Percentiles rank a stretch among this genome's conserved stretches.
Conservation (phyloP, 179 eudicot species). For the Vitellaria paradoxa region DNA sequence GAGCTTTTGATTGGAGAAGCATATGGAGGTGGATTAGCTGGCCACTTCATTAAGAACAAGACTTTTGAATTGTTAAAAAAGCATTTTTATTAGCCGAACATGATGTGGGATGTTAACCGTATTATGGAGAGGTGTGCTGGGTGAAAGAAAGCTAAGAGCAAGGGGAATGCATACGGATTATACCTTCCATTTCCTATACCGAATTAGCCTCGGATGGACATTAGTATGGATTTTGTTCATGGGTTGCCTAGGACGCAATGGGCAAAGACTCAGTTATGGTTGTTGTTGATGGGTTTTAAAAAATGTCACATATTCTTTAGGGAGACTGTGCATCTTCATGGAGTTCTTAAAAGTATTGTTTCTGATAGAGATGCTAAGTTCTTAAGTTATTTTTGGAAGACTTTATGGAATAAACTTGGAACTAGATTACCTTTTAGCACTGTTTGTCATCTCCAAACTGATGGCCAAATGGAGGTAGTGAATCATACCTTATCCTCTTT, state of each 20-base stretch:
- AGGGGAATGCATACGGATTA: not conserved
- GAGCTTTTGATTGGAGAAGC: not conserved
- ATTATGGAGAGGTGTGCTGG: not conserved
- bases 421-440: conserved; percentile 1
- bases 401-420: not conserved
- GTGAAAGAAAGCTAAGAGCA: conserved; percentile 6
- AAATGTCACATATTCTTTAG: not conserved
- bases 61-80: not conserved
- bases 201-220: not conserved
- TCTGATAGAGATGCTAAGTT: not conserved
- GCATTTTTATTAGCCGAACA: not conserved
- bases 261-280: not conserved
- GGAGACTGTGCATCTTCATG: not conserved
- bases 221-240: not conserved
- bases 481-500: not conserved
- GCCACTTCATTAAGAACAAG: not conserved
- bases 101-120: not conserved
- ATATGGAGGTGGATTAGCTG: not conserved
- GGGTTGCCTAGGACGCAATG: not conserved
- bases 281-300: not conserved
- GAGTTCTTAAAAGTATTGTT: not conserved
- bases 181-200: not conserved
- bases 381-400: conserved; percentile 9
- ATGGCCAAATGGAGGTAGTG: conserved; percentile 8
- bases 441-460: not conserved